These are phyloP conservation scores for Nemania sp. DNA, from an alignment of 2,329 filamentous ascomycete species.

Conservation along the genomic window DNA sequence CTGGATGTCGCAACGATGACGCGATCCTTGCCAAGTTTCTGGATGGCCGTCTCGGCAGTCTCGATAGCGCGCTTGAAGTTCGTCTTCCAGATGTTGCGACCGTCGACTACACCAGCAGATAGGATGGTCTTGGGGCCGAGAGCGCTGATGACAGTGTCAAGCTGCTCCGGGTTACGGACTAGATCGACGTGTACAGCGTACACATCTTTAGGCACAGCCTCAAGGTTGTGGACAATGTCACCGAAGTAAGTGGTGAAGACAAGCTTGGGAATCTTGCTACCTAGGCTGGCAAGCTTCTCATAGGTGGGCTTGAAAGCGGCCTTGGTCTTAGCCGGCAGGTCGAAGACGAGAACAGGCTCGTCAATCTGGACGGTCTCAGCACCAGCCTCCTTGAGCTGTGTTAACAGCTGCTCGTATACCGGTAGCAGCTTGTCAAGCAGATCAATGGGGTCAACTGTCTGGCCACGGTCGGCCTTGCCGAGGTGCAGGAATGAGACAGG, in stretches of 20 bases:
- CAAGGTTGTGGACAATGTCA: conserved; percentile 98
- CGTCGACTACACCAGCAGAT: conserved; percentile 95
- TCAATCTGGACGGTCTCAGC: conserved; percentile 98
- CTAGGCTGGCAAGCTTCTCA: conserved; percentile 79
- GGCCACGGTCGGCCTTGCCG: conserved; percentile 96
- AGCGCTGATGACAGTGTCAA: conserved; percentile 79
- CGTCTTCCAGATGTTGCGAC: conserved; percentile 99
- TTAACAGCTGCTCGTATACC: conserved; percentile 89
- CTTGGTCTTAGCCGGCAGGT: conserved; percentile 88
- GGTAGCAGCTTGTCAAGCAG: conserved; percentile 92
- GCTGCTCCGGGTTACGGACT: conserved; percentile 97
- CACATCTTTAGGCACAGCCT: conserved; percentile 77
- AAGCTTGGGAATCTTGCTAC: conserved; percentile 81
- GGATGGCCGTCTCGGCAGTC: conserved; percentile 83
- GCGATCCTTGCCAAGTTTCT: conserved; percentile 95
- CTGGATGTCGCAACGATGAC: conserved; percentile 96
- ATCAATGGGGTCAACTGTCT: conserved; percentile 89
- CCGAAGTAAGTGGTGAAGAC: conserved; percentile 98
- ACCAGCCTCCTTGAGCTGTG: conserved; percentile 93
- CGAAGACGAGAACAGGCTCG: conserved; percentile 95
- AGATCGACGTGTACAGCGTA: conserved; percentile 93
- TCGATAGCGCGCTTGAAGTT: conserved; percentile 97
- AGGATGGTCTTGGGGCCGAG: conserved; percentile 88
- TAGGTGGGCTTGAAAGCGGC: conserved; percentile 97
- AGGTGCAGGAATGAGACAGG: conserved; percentile 97